phyloP scores from a whole-genome alignment of 2,329 filamentous ascomycete species.

The Calcarisporium arbuscula region DNA sequence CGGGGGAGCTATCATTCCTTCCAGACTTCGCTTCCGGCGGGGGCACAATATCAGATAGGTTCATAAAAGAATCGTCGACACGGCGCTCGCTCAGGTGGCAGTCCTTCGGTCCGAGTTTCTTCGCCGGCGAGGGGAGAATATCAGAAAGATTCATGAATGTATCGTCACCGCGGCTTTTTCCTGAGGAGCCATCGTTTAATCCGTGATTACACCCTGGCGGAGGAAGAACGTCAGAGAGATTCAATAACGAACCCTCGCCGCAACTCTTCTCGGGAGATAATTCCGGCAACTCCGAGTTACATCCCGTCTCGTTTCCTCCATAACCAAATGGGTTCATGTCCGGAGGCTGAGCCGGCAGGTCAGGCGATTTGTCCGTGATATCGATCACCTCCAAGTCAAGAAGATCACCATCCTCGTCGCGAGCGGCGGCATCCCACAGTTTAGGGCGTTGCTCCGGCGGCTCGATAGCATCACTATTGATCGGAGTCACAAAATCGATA shows the following conservation, averaged over 20 bases:
- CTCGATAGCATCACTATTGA: constrained; percentile 33
- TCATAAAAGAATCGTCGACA: constrained; percentile 15
- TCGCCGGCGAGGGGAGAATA: background rate
- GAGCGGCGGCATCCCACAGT: constrained; percentile 66
- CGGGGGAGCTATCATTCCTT: no score
- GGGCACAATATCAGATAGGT: no score
- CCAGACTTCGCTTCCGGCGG: no score
- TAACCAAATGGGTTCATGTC: constrained; percentile 36
- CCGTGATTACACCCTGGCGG: no score
- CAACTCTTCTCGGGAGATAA: no score
- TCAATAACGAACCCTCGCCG: no score
- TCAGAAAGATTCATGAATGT: background rate
- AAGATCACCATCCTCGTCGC: constrained; percentile 59
- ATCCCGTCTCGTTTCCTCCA: constrained; percentile 11
- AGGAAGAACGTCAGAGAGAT: no score
- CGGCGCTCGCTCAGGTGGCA: background rate
- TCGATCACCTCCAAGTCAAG: constrained; percentile 58
- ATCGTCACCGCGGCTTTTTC: background rate
- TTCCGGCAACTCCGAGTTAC: no score
- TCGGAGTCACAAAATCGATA: constrained; percentile 31
- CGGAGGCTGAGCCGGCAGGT: constrained; percentile 13
- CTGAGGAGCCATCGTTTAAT: no score
- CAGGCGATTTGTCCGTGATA: constrained; percentile 36
- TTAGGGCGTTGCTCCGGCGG: constrained; percentile 26
- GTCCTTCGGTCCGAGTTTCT: no score